Evolutionary conservation across 306 rosid genomes (phyloP).

Genomic region (Sesbania bispinosa): DNA sequence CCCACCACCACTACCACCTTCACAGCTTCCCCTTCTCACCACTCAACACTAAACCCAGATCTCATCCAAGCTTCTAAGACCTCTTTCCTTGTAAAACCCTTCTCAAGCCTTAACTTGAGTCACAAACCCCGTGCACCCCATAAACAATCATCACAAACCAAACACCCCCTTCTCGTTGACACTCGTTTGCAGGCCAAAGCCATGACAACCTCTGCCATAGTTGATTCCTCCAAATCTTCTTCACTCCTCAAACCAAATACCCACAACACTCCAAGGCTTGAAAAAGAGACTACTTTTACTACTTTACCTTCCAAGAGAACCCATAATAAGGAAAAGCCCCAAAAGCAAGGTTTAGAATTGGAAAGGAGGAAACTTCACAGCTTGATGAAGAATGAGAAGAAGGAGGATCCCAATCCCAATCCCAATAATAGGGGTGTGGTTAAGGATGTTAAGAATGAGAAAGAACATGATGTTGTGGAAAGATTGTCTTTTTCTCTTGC

Average conservation of each 20-base stretch:
- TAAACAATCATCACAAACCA: slow-evolving; percentile 28
- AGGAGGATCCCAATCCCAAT: too few species aligned
- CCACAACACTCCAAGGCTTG: slow-evolving; percentile 5
- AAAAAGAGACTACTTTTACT: slow-evolving; percentile 8
- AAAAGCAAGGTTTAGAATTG: slow-evolving; percentile 26
- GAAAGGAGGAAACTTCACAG: slow-evolving; percentile 40
- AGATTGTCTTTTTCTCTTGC: slow-evolving; percentile 43
- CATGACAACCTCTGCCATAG: slow-evolving; percentile 50
- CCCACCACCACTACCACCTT: slow-evolving; percentile 30
- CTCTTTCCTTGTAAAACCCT: slow-evolving; percentile 32
- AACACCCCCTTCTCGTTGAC: slow-evolving; percentile 30
- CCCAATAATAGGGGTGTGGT: not conserved
- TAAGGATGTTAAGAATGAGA: slow-evolving; percentile 21
- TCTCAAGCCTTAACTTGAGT: slow-evolving; percentile 37
- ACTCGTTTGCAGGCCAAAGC: slow-evolving; percentile 38
- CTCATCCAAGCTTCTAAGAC: slow-evolving; percentile 33
- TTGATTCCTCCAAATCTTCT: slow-evolving; percentile 41
- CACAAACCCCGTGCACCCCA: slow-evolving; percentile 19
- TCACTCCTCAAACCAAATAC: slow-evolving; percentile 29
- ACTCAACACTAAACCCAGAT: slow-evolving; percentile 37
- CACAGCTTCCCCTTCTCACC: slow-evolving; percentile 26
- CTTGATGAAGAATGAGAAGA: slow-evolving; percentile 35
- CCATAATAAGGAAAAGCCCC: slow-evolving; percentile 34
- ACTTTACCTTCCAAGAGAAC: slow-evolving; percentile 18
- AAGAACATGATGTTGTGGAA: slow-evolving; percentile 18